These are phyloP conservation scores for Tolypocladium nubicola DNA, from an alignment of 2,329 filamentous ascomycete species.

Conservation along the genomic window DNA sequence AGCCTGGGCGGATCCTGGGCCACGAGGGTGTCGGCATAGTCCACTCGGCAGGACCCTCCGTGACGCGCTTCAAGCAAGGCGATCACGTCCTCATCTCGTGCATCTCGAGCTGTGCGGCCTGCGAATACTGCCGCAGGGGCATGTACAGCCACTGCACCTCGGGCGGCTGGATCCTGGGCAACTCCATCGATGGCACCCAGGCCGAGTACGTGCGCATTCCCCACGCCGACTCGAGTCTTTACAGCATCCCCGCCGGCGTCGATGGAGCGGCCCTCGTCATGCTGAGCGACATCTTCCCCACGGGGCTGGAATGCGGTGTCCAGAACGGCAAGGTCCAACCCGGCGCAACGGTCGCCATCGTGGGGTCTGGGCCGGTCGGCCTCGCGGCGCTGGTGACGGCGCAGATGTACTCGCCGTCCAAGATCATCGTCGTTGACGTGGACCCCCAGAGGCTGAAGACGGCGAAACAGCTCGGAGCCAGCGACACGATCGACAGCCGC, in stretches of 20 bases:
- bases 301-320: conserved; percentile 43
- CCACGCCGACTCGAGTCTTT: conserved; percentile 36
- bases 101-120: conserved; percentile 40
- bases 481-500: conserved; percentile 28
- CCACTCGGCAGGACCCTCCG: conserved; percentile 30
- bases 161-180: conserved; percentile 45
- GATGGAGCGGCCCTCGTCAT: conserved; percentile 34
- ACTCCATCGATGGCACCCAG: conserved; percentile 41
- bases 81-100: conserved; percentile 41
- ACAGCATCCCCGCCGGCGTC: conserved; percentile 28
- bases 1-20: conserved; percentile 35
- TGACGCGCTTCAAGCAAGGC: conserved; percentile 35
- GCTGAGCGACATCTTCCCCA: conserved; percentile 46
- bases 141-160: conserved; percentile 42
- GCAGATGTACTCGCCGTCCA: conserved; percentile 40
- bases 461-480: conserved; percentile 37
- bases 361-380: conserved; percentile 46
- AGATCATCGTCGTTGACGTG: conserved; percentile 40
- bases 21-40: conserved; percentile 43
- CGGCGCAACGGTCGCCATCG: conserved; percentile 39
- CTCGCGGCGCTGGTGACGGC: conserved; percentile 43
- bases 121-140: conserved; percentile 36
- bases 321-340: conserved; percentile 40
- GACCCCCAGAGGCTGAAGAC: conserved; percentile 35
- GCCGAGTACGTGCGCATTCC: conserved; percentile 46